phyloP scores from a whole-genome alignment of 1,284 basidiomycete species.

The Trametes versicolor region DNA sequence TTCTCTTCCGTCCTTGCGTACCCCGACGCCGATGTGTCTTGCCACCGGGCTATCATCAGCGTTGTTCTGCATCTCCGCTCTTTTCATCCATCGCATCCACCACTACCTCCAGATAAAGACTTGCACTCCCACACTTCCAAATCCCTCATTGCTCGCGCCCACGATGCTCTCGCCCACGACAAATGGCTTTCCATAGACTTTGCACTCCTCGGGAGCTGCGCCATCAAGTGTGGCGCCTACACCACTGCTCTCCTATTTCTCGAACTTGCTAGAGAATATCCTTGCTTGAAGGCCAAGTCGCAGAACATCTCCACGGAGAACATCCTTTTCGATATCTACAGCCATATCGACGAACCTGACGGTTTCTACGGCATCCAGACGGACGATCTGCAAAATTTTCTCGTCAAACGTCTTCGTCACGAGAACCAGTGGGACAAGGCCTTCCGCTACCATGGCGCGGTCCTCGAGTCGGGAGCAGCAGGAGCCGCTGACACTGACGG shows the following conservation, averaged over 20 bases:
- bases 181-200: slow-evolving; percentile 88
- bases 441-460: slow-evolving; percentile 90
- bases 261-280: slow-evolving; percentile 78
- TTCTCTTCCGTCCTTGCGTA: slow-evolving; percentile 68
- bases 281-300: slow-evolving; percentile 36
- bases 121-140: too few relatives aligned
- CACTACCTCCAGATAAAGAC: too few relatives aligned
- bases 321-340: slow-evolving; percentile 91
- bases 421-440: slow-evolving; percentile 94
- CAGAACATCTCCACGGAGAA: slow-evolving; percentile 57
- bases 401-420: slow-evolving; percentile 89
- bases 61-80: slow-evolving; percentile 85
- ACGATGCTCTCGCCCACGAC: slow-evolving; percentile 74
- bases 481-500: slow-evolving; percentile 58
- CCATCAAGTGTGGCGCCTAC: slow-evolving; percentile 84
- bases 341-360: slow-evolving; percentile 96
- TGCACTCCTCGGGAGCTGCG: slow-evolving; percentile 75
- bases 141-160: slow-evolving; percentile 17
- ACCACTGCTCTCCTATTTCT: slow-evolving; percentile 92
- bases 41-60: slow-evolving; percentile 76
- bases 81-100: slow-evolving; percentile 53
- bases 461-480: slow-evolving; percentile 67
- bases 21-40: slow-evolving; percentile 52
- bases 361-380: slow-evolving; percentile 95
- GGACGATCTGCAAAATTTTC: slow-evolving; percentile 77